A percentile compares a stretch with the other conserved stretches of the same genome.
Conservation (phyloP, 1,284 basidiomycete genomes). For the Leccinum griseonigrum region DNA sequence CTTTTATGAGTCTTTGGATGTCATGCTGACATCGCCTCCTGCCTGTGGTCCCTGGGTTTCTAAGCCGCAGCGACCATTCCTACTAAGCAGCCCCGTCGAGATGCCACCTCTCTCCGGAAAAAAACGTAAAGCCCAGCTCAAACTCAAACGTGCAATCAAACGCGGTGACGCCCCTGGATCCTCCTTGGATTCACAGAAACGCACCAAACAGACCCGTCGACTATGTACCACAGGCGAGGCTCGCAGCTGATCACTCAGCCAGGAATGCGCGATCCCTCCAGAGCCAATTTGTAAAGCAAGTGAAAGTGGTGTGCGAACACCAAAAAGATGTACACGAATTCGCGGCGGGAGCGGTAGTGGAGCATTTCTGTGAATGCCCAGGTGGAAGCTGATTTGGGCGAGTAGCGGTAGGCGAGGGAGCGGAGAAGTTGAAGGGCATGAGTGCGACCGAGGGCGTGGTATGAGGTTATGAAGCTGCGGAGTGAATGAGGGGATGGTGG, state of each 20-base stretch:
- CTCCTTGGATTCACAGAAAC: slow-evolving; percentile 25
- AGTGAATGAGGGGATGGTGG: too few species aligned
- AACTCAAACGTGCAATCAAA: slow-evolving; percentile 79
- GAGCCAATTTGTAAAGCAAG: slow-evolving; percentile 63
- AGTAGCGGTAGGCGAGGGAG: too few species aligned
- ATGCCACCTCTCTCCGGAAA: slow-evolving; percentile 63
- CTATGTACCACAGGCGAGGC: slow-evolving; percentile 5
- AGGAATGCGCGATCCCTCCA: slow-evolving; percentile 51
- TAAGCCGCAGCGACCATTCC: neutral
- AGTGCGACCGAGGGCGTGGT: too few species aligned
- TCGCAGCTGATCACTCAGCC: slow-evolving; percentile 7
- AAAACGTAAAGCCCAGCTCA: slow-evolving; percentile 67
- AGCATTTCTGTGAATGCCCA: too few species aligned
- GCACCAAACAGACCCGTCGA: slow-evolving; percentile 9
- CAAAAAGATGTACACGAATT: too few species aligned
- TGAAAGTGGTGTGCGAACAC: too few species aligned
- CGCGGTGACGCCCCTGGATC: slow-evolving; percentile 65
- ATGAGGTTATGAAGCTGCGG: too few species aligned
- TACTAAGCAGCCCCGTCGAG: slow-evolving; percentile 11
- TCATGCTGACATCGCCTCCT: neutral
- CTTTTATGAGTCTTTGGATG: neutral
- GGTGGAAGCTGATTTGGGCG: too few species aligned
- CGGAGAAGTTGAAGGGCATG: too few species aligned
- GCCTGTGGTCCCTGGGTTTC: neutral
- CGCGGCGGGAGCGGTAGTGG: too few species aligned